Conservation (phyloP, 2,329 filamentous ascomycete genomes). For the Arthrobotrys iridis region DNA sequence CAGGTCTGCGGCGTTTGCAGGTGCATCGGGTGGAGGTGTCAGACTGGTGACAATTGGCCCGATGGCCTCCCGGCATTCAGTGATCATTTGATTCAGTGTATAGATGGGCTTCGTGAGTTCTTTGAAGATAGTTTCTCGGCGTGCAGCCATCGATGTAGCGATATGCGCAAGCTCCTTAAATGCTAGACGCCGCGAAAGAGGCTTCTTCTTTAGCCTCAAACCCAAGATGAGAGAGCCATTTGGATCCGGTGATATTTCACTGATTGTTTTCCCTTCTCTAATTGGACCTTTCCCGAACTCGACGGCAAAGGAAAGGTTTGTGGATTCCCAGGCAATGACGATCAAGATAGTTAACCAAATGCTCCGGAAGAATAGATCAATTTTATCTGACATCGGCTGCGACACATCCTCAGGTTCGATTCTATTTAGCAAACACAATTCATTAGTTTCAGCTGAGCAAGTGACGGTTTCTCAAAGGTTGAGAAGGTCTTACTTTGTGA, state of each 20-base stretch:
- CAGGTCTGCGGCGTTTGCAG: not conserved
- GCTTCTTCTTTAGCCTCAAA: constrained; percentile 55
- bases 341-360: constrained; percentile 56
- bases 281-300: constrained; percentile 57
- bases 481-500: constrained; percentile 53
- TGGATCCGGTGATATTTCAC: constrained; percentile 57
- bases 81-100: constrained; percentile 56
- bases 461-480: not conserved
- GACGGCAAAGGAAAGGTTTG: constrained; percentile 56
- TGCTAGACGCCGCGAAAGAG: constrained; percentile 56
- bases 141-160: constrained; percentile 52
- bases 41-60: constrained; percentile 23
- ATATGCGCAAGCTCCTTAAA: constrained; percentile 57
- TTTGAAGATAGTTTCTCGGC: constrained; percentile 56
- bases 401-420: constrained; percentile 56
- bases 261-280: constrained; percentile 55
- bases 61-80: constrained; percentile 55
- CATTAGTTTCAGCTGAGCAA: not conserved
- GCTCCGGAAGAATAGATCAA: constrained; percentile 55
- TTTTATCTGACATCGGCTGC: constrained; percentile 54
- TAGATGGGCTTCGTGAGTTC: constrained; percentile 57
- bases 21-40: constrained; percentile 10
- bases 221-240: constrained; percentile 58
- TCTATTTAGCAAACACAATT: constrained; percentile 7
- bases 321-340: constrained; percentile 55